These are phyloP conservation scores for Hypoxylon rubiginosum DNA, from an alignment of 2,329 filamentous ascomycete species.

Conservation along the genomic window DNA sequence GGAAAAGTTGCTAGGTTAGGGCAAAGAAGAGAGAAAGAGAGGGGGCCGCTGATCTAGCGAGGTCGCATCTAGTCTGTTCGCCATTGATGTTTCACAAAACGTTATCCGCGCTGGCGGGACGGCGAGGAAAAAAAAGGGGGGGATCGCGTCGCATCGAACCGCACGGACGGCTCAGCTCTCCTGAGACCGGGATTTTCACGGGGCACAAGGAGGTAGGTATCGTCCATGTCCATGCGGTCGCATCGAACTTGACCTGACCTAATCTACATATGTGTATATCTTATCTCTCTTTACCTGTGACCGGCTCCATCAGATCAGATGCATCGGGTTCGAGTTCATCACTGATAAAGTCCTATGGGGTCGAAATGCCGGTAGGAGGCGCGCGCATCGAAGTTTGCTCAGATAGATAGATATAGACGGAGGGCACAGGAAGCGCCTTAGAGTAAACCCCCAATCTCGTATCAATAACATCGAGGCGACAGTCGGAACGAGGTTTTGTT, in stretches of 20 bases:
- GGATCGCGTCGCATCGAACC: not conserved
- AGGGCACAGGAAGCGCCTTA: slow-evolving; percentile 3
- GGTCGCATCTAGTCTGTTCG: slow-evolving; percentile 27
- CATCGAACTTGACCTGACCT: not conserved
- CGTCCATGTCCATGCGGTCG: slow-evolving; percentile 19
- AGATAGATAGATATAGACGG: slow-evolving; percentile 5
- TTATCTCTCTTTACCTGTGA: not conserved
- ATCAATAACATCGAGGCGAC: slow-evolving; percentile 11
- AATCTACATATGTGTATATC: not conserved
- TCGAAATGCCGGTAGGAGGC: not conserved
- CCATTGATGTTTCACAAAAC: slow-evolving; percentile 17
- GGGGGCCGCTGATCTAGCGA: not conserved
- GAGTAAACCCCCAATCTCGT: not conserved
- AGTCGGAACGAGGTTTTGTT: slow-evolving; percentile 27
- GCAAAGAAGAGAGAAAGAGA: not conserved
- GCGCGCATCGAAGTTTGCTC: not conserved
- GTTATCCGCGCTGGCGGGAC: slow-evolving; percentile 25
- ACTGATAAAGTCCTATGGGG: slow-evolving; percentile 1
- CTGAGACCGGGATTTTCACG: slow-evolving; percentile 34
- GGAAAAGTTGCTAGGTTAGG: not conserved
- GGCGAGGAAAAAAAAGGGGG: not conserved
- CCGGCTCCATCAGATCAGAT: not conserved
- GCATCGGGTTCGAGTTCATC: not conserved
- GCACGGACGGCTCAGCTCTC: slow-evolving; percentile 2
- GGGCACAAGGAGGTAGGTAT: no score